Evolutionary conservation across 495 filamentous ascomycete species (phyloP).

Genomic region (Aspergillus asperescens): DNA sequence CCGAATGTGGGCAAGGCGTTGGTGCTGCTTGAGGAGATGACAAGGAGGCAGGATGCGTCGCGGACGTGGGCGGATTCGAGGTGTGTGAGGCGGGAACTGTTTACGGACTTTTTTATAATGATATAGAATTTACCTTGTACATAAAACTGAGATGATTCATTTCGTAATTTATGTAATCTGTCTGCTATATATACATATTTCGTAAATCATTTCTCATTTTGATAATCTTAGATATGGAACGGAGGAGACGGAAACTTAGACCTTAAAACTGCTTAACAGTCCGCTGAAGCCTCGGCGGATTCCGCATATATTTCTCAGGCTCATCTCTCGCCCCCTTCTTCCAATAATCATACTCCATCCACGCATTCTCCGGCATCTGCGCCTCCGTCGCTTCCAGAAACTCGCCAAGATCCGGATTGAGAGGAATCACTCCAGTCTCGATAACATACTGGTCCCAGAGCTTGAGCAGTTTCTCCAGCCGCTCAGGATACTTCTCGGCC

Average conservation of each 20-base stretch:
- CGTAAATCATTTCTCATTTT: too few species aligned
- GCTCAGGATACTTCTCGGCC: slow-evolving; percentile 54
- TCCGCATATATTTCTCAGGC: slow-evolving; percentile 50
- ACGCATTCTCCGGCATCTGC: slow-evolving; percentile 62
- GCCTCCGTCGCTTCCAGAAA: slow-evolving; percentile 55
- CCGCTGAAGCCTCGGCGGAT: slow-evolving; percentile 48
- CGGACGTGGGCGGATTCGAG: slow-evolving; percentile 39
- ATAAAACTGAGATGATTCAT: too few species aligned
- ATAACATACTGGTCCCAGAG: slow-evolving; percentile 56
- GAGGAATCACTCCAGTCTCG: slow-evolving; percentile 53
- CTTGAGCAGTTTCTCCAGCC: slow-evolving; percentile 43
- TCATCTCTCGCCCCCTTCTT: slow-evolving; percentile 54
- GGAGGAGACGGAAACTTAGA: too few species aligned
- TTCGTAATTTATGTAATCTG: not conserved
- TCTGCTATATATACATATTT: too few species aligned
- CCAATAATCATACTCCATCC: slow-evolving; percentile 69
- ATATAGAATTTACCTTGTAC: slow-evolving; percentile 17
- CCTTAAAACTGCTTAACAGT: slow-evolving; percentile 44
- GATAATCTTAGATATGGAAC: too few species aligned
- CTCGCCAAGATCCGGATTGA: slow-evolving; percentile 38
- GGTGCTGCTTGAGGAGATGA: slow-evolving; percentile 37
- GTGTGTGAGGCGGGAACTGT: slow-evolving; percentile 35
- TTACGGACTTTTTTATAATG: slow-evolving; percentile 35
- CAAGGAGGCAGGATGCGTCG: slow-evolving; percentile 34
- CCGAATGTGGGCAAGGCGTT: slow-evolving; percentile 31